Evolutionary conservation across 2,329 filamentous ascomycete species (phyloP), one percentile per base, ranked within the genome.

Genomic region (Monilinia polystroma): DNA sequence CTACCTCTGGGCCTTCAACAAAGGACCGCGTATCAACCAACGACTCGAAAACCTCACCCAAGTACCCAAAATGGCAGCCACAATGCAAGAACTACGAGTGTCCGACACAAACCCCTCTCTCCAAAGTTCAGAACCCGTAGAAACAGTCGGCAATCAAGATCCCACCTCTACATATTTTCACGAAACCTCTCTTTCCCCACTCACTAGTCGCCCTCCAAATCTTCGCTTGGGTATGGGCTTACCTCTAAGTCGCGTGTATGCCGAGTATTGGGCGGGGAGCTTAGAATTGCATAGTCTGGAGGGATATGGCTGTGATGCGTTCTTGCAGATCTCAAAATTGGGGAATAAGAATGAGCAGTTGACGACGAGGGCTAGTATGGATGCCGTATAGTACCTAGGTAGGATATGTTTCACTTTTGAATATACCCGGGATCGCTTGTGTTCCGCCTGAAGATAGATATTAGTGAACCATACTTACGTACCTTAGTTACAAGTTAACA

Each of bases 281-380:
- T 81, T 99, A 11, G 91, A 97, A 74, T 79, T 98, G 67, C 94
- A 98, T 77, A 97, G 91, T 75, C 81, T 99, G 10, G 94, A 97
- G 76, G 96, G 95, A 0, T 98, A 97, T 76, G 95, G 95, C 18
- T 92, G 96, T 8, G 95, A 99, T 80, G 93, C 91, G 0, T 99
- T 99, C 75, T 80, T 99, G 70, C 93, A 98, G 76, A 97, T 99
- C 68, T 96, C 92, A 6, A 96, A 96, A 77, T 82, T 99, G 67
- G 95, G 95, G 26, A 99, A 99, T 78, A 97, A 97, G 83, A 97
- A 98, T 75, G 95, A 99, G 81, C 92, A 96, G 78, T 82, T 99
- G 69, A 92, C 85, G 3, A 92, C 87, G 38, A 82, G 90, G 73
- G 90, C 90, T 35, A 87, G 84, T 70, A 92, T 93, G 83, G 90